Evolutionary conservation across 306 rosid species (phyloP).

Genomic region (Quillaja saponaria): DNA sequence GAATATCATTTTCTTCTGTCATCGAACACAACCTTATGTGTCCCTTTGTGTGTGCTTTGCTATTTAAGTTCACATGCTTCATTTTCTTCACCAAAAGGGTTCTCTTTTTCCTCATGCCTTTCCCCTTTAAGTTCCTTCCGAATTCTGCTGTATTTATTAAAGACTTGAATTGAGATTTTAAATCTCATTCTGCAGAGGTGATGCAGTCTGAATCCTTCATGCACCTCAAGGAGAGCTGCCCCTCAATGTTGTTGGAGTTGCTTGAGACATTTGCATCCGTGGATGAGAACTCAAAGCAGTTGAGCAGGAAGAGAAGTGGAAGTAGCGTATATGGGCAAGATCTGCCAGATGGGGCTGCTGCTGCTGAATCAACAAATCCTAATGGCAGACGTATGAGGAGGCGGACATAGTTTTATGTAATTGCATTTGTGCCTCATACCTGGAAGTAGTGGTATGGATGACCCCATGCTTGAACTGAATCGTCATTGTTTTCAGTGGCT

Average conservation of each 20-base stretch:
- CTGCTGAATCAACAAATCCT: constrained; percentile 63
- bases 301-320: constrained; percentile 65
- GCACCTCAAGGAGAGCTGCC: constrained; percentile 78
- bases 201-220: constrained; percentile 86
- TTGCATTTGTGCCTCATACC: constrained; percentile 23
- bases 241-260: constrained; percentile 72
- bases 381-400: constrained; percentile 68
- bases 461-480: no score
- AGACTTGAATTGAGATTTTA: constrained; percentile 13
- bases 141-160: not conserved
- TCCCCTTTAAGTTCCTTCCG: not conserved
- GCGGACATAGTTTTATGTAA: constrained; percentile 42
- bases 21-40: not conserved
- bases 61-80: constrained; percentile 5
- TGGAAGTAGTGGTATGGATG: constrained; percentile 34
- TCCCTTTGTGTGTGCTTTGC: not conserved
- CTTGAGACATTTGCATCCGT: constrained; percentile 74
- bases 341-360: constrained; percentile 58
- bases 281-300: constrained; percentile 53
- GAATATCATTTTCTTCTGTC: constrained; percentile 11
- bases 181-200: constrained; percentile 59
- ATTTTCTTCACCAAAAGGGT: not conserved
- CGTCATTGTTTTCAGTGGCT: no score
- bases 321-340: constrained; percentile 63
- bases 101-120: not conserved